phyloP scores from a whole-genome alignment of 148 eudicot genomes.

The Rhododendron ferrugineum region DNA sequence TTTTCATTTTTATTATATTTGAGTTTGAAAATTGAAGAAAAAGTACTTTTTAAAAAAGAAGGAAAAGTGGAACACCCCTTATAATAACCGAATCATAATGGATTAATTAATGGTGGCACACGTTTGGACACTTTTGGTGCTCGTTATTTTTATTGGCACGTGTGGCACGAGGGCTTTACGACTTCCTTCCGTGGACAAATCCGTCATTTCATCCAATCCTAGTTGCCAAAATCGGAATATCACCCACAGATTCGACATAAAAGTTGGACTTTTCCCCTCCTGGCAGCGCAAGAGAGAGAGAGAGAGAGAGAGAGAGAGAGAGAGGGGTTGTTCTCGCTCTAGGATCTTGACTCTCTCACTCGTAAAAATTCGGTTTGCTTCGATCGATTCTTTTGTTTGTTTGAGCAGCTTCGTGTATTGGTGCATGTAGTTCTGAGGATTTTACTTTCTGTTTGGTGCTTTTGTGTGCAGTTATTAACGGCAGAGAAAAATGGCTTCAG shows the following conservation, averaged over 20 bases:
- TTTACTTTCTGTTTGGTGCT: not conserved
- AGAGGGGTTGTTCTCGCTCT: not conserved
- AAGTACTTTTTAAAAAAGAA: too few relatives aligned
- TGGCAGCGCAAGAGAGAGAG: not conserved
- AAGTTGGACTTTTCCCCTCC: not conserved
- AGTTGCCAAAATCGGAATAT: not conserved
- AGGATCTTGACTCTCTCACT: not conserved
- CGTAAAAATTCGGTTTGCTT: not conserved
- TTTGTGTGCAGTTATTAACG: constrained; percentile 14
- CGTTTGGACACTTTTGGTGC: not conserved
- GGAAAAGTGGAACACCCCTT: too few relatives aligned
- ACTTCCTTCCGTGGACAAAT: not conserved
- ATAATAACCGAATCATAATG: not conserved
- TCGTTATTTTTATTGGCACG: not conserved
- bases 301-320: not conserved
- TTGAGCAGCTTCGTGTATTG: not conserved
- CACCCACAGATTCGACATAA: not conserved
- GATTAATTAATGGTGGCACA: not conserved
- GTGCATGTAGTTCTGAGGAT: not conserved
- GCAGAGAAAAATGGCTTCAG: constrained; percentile 31
- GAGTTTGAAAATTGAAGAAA: too few relatives aligned
- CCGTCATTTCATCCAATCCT: not conserved
- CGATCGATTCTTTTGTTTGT: not conserved
- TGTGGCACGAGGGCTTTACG: not conserved
- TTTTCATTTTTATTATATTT: too few relatives aligned